Percentiles rank a stretch among this genome's conserved stretches.
phyloP scores from a whole-genome alignment of 257 asterid species.

The Fraxinus quadrangulata region DNA sequence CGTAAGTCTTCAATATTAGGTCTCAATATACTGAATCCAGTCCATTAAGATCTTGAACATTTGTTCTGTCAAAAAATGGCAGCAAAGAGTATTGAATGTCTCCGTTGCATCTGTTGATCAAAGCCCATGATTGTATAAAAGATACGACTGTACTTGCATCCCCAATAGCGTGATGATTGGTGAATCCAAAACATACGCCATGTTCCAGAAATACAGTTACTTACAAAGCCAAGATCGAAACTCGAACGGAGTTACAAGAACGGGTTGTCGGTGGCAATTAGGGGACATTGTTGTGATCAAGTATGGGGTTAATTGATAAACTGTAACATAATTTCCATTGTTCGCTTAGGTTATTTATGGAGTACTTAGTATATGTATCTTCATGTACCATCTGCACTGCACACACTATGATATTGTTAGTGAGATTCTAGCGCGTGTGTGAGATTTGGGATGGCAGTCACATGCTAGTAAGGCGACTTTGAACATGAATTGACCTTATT shows the following conservation, averaged over 20 bases:
- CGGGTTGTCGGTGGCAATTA: background rate
- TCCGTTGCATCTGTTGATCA: constrained; percentile 9
- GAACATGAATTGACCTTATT: too few species aligned
- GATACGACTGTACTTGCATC: constrained; percentile 22
- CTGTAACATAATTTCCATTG: too few species aligned
- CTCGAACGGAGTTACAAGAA: background rate
- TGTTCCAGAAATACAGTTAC: constrained; percentile 25
- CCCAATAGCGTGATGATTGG: constrained; percentile 19
- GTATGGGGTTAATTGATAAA: too few species aligned
- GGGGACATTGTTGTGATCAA: background rate
- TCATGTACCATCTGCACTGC: too few species aligned
- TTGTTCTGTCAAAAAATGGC: constrained; percentile 26
- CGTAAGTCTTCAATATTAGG: background rate
- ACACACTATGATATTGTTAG: too few species aligned
- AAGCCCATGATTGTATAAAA: constrained; percentile 26
- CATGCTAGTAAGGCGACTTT: too few species aligned
- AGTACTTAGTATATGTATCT: too few species aligned
- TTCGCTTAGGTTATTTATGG: too few species aligned
- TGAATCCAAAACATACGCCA: constrained; percentile 25
- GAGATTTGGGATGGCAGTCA: too few species aligned
- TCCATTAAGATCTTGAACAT: constrained; percentile 16
- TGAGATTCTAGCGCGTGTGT: too few species aligned
- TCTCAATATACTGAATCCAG: constrained; percentile 15
- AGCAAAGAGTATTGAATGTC: background rate
- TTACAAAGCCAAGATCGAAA: constrained; percentile 21